Base-by-base conservation (phyloP, 805 yeast genomes). In the Nakazawaea ishiwadae region DNA sequence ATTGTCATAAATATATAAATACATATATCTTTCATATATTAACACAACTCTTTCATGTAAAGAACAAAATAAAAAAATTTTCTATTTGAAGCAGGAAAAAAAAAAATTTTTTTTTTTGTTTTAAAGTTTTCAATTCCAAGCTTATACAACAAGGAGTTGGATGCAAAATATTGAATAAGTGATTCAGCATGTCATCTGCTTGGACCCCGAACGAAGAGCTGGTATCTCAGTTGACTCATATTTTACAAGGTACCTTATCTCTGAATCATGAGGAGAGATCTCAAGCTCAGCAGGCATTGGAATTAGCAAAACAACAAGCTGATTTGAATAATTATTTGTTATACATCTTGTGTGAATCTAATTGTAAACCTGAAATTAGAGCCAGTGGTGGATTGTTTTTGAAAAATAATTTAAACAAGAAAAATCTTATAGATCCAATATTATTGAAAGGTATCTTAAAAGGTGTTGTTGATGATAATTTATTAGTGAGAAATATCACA, bases 381-480 rank as follows among this genome's bases (percentile, higher is more conserved):
- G 96, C 96, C 1, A 81, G 95, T 0, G 91, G 97, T 1, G 99
- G 98, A 8, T 62, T 90, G 45, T 69, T 81, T 53, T 71, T 93
- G 59, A 91, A 93, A 57, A 91, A 90, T 60, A 75, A 75, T 47
- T 63, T 89, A n/a, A 52, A 76, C 29, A 68, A 63, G 44, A 52
- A 36, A 27, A 61, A 54, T 15, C 44, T 64, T 26, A 63, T 62
- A 40, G 47, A 58, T 4, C 63, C 65, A 39, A 50, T 66, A 6
- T 50, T 69, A 29, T 48, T 55, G 14, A 63, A 67, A 33, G 35
- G 39, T 10, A 55, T 69, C 6, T 53, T 68, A 46, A 59, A 60
- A 51, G 70, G 87, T 2, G 66, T 88, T 33, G 52, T 73, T 24
- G 83, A 74, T 46, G 50, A 62, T 1, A 74, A 75, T 40, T 58